These are phyloP conservation scores for Basidiobolus meristosporus DNA, from an alignment of 371 early-diverging fungal genomes.

Conservation along the genomic window DNA sequence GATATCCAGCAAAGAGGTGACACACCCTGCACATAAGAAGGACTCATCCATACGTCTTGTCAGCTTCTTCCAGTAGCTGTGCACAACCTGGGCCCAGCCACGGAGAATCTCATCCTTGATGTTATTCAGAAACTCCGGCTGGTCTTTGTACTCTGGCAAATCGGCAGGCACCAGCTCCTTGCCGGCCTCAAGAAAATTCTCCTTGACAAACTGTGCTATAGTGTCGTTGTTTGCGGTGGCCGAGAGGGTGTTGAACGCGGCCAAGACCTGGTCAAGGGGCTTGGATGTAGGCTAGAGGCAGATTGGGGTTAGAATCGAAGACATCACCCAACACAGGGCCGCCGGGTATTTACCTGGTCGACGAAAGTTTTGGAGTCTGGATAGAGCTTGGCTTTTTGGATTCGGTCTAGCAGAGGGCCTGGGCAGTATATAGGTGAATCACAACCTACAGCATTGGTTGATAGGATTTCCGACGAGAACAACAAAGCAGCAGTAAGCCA, in stretches of 20 bases:
- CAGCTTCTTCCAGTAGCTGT: constrained; percentile 37
- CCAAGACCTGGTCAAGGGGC: constrained; percentile 25
- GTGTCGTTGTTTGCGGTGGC: constrained; percentile 18
- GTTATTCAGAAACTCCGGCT: constrained; percentile 20
- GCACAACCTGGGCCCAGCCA: constrained; percentile 23
- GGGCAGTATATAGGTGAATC: constrained; percentile 48
- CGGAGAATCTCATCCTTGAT: constrained; percentile 22
- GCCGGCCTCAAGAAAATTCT: constrained; percentile 32
- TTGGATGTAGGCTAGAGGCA: constrained; percentile 35
- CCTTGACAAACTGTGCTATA: constrained; percentile 25
- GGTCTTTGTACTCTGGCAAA: constrained; percentile 9
- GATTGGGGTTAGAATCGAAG: background rate
- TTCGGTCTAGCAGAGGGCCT: constrained; percentile 29
- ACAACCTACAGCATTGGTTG: constrained; percentile 9
- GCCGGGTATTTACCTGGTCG: constrained; percentile 17
- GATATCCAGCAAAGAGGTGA: constrained; percentile 23
- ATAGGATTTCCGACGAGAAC: too few relatives aligned
- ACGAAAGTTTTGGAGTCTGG: constrained; percentile 56
- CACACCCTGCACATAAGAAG: constrained; percentile 27
- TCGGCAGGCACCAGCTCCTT: constrained; percentile 12
- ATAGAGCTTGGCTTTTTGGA: constrained; percentile 35
- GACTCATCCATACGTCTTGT: constrained; percentile 23
- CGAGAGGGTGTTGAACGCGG: constrained; percentile 24
- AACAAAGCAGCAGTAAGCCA: too few relatives aligned
- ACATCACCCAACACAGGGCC: background rate